phyloP scores from a whole-genome alignment of 331 rosid genomes.

The Ulmus americana region DNA sequence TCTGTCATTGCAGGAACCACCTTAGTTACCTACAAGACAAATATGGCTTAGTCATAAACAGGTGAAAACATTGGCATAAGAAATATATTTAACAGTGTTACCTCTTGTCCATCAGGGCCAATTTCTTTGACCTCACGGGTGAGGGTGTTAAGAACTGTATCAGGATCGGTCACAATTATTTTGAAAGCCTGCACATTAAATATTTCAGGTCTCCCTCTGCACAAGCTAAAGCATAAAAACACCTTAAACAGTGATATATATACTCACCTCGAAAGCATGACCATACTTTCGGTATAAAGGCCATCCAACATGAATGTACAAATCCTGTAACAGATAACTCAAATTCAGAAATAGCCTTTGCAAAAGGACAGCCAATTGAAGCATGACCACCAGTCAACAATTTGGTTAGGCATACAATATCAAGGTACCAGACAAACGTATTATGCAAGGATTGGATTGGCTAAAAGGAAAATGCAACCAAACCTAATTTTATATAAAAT shows the following conservation, averaged over 20 bases:
- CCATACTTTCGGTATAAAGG: slow-evolving; percentile 88
- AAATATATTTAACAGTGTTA: slow-evolving; percentile 11
- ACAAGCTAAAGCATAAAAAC: slow-evolving; percentile 6
- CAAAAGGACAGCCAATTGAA: background rate
- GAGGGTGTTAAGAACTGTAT: slow-evolving; percentile 66
- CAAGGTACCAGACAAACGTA: background rate
- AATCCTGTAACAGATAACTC: slow-evolving; percentile 46
- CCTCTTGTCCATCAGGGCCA: slow-evolving; percentile 94
- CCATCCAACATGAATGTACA: slow-evolving; percentile 85
- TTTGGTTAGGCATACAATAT: background rate
- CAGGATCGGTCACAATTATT: slow-evolving; percentile 79
- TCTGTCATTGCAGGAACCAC: slow-evolving; percentile 81
- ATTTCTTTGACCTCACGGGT: slow-evolving; percentile 75
- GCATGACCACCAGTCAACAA: slow-evolving; percentile 5
- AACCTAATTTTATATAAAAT: background rate
- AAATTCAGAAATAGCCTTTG: slow-evolving; percentile 11
- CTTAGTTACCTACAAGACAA: slow-evolving; percentile 52
- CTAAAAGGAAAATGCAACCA: background rate
- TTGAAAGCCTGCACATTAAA: slow-evolving; percentile 71
- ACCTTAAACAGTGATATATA: background rate
- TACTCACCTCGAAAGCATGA: slow-evolving; percentile 87
- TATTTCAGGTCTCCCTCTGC: slow-evolving; percentile 5
- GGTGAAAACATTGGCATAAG: slow-evolving; percentile 3
- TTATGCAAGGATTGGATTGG: background rate
- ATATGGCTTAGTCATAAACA: slow-evolving; percentile 9